These are phyloP conservation scores for Aspergillus funiculosus DNA, from an alignment of 495 filamentous ascomycete genomes.

Conservation along the genomic window DNA sequence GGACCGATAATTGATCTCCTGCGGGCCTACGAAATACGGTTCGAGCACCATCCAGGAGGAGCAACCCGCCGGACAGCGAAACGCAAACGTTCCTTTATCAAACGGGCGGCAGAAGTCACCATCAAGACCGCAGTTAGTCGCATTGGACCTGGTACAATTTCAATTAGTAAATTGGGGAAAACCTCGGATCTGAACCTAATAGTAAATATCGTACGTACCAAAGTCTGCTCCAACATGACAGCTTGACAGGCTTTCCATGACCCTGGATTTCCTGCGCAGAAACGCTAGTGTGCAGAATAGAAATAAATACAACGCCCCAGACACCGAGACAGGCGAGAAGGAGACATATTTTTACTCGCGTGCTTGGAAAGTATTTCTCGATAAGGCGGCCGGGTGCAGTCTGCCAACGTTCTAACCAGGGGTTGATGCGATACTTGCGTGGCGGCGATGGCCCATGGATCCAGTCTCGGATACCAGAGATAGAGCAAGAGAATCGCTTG, in stretches of 20 bases:
- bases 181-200: background rate
- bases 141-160: slow-evolving; percentile 30
- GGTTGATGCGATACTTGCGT: slow-evolving; percentile 54
- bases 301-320: slow-evolving; percentile 62
- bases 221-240: slow-evolving; percentile 46
- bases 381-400: slow-evolving; percentile 55
- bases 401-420: slow-evolving; percentile 57
- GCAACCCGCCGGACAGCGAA: slow-evolving; percentile 70
- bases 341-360: slow-evolving; percentile 34
- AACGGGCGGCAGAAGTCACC: slow-evolving; percentile 70
- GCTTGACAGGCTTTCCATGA: slow-evolving; percentile 52
- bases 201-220: slow-evolving; percentile 45
- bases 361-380: slow-evolving; percentile 50
- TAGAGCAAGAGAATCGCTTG: slow-evolving; percentile 26
- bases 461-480: slow-evolving; percentile 26
- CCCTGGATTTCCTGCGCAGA: slow-evolving; percentile 53
- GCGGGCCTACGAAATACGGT: slow-evolving; percentile 61
- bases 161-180: slow-evolving; percentile 4
- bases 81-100: slow-evolving; percentile 57
- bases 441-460: slow-evolving; percentile 54
- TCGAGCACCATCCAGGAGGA: slow-evolving; percentile 57
- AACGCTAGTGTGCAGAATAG: slow-evolving; percentile 54
- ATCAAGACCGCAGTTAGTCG: slow-evolving; percentile 62
- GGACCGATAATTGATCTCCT: slow-evolving; percentile 58
- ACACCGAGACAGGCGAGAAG: slow-evolving; percentile 49